Evolutionary conservation across 73 alveolate genomes (phyloP).

Genomic region (Paramecium sexaurelia): DNA sequence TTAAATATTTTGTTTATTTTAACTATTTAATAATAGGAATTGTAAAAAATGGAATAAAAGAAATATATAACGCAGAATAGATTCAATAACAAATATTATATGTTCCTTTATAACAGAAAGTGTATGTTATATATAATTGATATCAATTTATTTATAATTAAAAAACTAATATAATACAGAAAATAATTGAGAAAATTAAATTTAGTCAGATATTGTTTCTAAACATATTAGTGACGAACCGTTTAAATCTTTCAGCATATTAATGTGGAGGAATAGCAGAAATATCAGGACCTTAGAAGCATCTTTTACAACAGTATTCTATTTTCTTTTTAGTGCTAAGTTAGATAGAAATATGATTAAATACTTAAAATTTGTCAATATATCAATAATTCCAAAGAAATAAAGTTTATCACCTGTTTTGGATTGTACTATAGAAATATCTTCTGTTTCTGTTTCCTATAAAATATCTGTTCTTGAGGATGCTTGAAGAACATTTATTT

Average conservation of each 20-base stretch:
- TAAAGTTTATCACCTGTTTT: slow-evolving; percentile 18
- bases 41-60: too few relatives aligned
- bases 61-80: too few relatives aligned
- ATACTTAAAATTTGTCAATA: slow-evolving; percentile 42
- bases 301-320: slow-evolving; percentile 45
- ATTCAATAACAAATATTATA: too few relatives aligned
- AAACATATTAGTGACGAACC: slow-evolving; percentile 30
- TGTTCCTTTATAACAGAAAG: too few relatives aligned
- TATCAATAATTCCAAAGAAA: slow-evolving; percentile 54
- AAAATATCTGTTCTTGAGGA: neutral
- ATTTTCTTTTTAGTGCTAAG: neutral
- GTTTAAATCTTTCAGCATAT: slow-evolving; percentile 36
- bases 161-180: neutral
- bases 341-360: neutral
- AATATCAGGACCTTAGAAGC: slow-evolving; percentile 35
- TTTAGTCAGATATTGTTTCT: neutral
- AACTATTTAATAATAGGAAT: too few relatives aligned
- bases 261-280: slow-evolving; percentile 50
- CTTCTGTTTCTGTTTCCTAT: neutral
- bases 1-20: too few relatives aligned
- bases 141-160: too few relatives aligned
- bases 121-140: too few relatives aligned
- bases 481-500: neutral
- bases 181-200: neutral
- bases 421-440: neutral